phyloP scores from a whole-genome alignment of 192 early-diverging fungal species.

The Paraglomus occultum region DNA sequence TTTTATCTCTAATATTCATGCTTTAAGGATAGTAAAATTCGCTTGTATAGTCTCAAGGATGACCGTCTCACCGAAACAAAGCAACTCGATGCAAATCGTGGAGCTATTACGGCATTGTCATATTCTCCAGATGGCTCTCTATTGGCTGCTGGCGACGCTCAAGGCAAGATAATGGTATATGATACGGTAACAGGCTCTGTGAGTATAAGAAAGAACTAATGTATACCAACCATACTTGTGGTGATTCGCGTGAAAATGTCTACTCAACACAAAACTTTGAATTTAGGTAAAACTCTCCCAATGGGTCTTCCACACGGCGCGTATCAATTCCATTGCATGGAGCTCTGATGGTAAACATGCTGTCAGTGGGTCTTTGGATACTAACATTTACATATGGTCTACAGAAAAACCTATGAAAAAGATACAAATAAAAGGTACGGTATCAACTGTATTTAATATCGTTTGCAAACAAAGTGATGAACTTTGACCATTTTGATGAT shows the following conservation, averaged over 20 bases:
- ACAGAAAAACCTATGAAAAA: conserved; percentile 74
- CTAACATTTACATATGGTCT: conserved; percentile 90
- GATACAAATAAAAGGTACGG: conserved; percentile 60
- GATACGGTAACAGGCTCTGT: conserved; percentile 46
- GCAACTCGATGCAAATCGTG: conserved; percentile 44
- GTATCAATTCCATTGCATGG: conserved; percentile 83
- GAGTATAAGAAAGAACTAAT: not conserved
- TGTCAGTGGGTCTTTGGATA: conserved; percentile 83
- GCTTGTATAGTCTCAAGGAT: conserved; percentile 56
- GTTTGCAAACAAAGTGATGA: not conserved
- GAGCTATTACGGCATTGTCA: conserved; percentile 75
- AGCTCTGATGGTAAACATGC: conserved; percentile 68
- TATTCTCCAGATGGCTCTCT: conserved; percentile 72
- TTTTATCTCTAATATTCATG: not conserved
- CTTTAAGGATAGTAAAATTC: conserved; percentile 60
- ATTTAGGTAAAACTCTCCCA: conserved; percentile 48
- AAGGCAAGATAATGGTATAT: conserved; percentile 78
- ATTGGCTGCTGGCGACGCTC: conserved; percentile 78
- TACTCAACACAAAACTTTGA: no score
- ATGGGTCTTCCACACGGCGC: conserved; percentile 89
- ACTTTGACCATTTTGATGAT: not conserved
- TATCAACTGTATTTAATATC: not conserved
- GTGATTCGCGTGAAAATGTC: no score
- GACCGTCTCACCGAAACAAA: conserved; percentile 35
- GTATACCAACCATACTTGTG: no score